Percentiles rank a stretch among this genome's conserved stretches.
These are phyloP conservation scores for Plasmodium knowlesi DNA, from an alignment of 169 alveolate species.

Conservation along the genomic window DNA sequence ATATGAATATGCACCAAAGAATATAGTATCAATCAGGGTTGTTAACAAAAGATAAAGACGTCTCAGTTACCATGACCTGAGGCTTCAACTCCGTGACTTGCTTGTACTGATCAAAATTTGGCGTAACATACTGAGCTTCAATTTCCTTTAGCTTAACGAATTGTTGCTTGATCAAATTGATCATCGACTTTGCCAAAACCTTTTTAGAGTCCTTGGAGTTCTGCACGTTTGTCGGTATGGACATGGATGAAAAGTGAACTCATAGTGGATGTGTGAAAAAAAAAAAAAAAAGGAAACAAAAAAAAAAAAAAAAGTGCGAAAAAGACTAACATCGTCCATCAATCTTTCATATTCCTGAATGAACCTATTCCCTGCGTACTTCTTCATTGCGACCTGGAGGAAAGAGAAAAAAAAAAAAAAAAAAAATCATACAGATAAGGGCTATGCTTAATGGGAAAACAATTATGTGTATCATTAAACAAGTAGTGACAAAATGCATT, in stretches of 20 bases:
- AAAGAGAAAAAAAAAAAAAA: not conserved
- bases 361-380: constrained; percentile 51
- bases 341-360: constrained; percentile 55
- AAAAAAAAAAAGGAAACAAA: no score
- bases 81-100: constrained; percentile 25
- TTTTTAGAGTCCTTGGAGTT: constrained; percentile 31
- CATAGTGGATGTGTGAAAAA: not conserved
- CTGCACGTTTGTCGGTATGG: not conserved
- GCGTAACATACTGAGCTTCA: constrained; percentile 45
- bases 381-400: constrained; percentile 23
- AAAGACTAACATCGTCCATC: constrained; percentile 27
- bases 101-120: constrained; percentile 47
- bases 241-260: not conserved
- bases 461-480: not conserved
- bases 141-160: constrained; percentile 57
- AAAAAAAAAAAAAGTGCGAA: not conserved
- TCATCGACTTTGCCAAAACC: constrained; percentile 44
- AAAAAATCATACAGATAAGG: not conserved
- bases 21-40: not conserved
- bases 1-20: not conserved
- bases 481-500: not conserved
- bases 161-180: constrained; percentile 56
- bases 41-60: not conserved
- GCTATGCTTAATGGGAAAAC: not conserved
- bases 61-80: constrained; percentile 1